These are phyloP conservation scores for Cyberlindnera galapagoensis DNA, from an alignment of 805 yeast species.

Conservation along the genomic window DNA sequence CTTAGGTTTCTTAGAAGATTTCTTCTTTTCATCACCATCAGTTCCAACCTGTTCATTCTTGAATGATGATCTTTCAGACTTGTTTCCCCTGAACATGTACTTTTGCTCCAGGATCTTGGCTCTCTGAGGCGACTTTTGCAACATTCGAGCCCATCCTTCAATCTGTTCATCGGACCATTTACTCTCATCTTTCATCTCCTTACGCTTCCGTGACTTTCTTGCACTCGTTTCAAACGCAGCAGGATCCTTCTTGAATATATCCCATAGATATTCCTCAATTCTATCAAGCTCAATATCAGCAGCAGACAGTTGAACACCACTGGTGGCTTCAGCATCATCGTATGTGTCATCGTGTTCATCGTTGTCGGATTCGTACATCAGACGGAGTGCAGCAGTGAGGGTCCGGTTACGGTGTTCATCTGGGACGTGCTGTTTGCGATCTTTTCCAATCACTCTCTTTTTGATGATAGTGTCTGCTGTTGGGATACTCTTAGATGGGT, in stretches of 20 bases:
- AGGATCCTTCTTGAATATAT: conserved; percentile 44
- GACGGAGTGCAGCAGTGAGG: conserved; percentile 49
- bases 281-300: conserved; percentile 30
- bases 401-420: conserved; percentile 52
- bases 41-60: conserved; percentile 10
- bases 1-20: neutral
- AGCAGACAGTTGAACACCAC: conserved; percentile 11
- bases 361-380: conserved; percentile 69
- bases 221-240: conserved; percentile 38
- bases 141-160: conserved; percentile 87
- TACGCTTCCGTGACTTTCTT: conserved; percentile 47
- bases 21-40: conserved; percentile 3
- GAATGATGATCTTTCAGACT: conserved; percentile 22
- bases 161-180: conserved; percentile 86
- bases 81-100: conserved; percentile 42
- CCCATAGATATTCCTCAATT: conserved; percentile 52
- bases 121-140: conserved; percentile 57
- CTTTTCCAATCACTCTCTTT: conserved; percentile 14
- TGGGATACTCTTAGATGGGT: conserved; percentile 10
- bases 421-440: conserved; percentile 25
- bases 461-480: conserved; percentile 11
- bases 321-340: conserved; percentile 39
- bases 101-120: conserved; percentile 58
- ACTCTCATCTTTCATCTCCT: conserved; percentile 42
- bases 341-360: conserved; percentile 83